Conservation (phyloP, 768 basidiomycete species). For the Boletus patriciae region DNA sequence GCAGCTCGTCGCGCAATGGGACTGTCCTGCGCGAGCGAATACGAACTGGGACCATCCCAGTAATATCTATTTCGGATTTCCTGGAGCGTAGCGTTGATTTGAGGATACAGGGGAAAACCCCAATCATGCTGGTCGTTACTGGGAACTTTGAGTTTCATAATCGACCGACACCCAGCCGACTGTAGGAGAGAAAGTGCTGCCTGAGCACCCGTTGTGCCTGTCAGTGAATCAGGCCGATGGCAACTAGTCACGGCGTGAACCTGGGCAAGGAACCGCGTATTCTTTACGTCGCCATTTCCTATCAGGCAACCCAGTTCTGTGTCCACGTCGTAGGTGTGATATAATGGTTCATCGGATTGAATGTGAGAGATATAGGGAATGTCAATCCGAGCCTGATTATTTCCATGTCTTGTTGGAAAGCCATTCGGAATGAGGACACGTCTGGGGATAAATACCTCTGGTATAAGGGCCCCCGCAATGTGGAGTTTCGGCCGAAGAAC, state of each 20-base stretch:
- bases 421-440: neutral
- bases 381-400: neutral
- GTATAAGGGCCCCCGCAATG: neutral
- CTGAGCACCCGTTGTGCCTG: too few relatives aligned
- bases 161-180: slow-evolving; percentile 32
- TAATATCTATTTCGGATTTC: neutral
- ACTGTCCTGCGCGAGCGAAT: neutral
- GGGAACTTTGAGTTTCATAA: slow-evolving; percentile 30
- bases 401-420: neutral
- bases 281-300: neutral
- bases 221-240: too few relatives aligned
- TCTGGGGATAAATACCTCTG: neutral
- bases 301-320: neutral
- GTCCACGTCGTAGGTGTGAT: neutral
- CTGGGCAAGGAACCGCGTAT: neutral
- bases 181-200: neutral
- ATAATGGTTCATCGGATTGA: neutral
- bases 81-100: neutral
- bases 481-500: slow-evolving; percentile 14
- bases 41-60: too few relatives aligned
- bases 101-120: neutral
- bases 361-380: fast-evolving
- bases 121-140: fast-evolving
- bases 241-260: neutral
- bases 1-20: neutral